A percentile compares a stretch with the other conserved stretches of the same genome.
These are phyloP conservation scores for Venturia effusa DNA, from an alignment of 2,329 filamentous ascomycete species.

Conservation along the genomic window DNA sequence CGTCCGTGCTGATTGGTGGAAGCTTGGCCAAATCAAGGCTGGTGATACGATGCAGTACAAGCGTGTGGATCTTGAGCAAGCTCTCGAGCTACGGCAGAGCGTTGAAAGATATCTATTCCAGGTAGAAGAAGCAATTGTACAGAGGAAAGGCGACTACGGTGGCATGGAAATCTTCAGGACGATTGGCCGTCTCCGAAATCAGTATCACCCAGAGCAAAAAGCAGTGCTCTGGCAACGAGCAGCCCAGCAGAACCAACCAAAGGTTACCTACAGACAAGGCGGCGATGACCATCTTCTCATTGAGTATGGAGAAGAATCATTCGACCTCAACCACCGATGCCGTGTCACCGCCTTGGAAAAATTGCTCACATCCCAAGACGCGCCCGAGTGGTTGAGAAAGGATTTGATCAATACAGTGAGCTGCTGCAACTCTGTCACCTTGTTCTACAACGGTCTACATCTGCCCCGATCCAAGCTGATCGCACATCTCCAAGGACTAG, in stretches of 20 bases:
- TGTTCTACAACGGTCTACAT: constrained; percentile 35
- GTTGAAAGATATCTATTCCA: constrained; percentile 35
- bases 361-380: constrained; percentile 24
- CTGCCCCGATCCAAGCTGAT: constrained; percentile 29
- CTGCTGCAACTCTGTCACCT: constrained; percentile 13
- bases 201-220: neutral
- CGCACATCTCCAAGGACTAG: constrained; percentile 25
- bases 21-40: constrained; percentile 50
- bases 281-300: constrained; percentile 17
- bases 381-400: neutral
- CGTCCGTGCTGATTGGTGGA: constrained; percentile 48
- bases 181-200: neutral
- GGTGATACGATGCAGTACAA: constrained; percentile 44
- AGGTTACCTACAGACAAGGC: constrained; percentile 26
- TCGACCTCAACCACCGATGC: constrained; percentile 6
- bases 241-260: constrained; percentile 14
- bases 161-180: neutral
- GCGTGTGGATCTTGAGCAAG: constrained; percentile 41
- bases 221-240: neutral
- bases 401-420: constrained; percentile 4
- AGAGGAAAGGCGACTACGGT: neutral
- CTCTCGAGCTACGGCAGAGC: constrained; percentile 33
- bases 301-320: constrained; percentile 8
- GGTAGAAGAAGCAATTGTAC: constrained; percentile 25
- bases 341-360: constrained; percentile 7